Percentiles rank a stretch among this genome's conserved stretches.
Conservation (phyloP, 2,329 filamentous ascomycete genomes). For the Fusarium sp. region DNA sequence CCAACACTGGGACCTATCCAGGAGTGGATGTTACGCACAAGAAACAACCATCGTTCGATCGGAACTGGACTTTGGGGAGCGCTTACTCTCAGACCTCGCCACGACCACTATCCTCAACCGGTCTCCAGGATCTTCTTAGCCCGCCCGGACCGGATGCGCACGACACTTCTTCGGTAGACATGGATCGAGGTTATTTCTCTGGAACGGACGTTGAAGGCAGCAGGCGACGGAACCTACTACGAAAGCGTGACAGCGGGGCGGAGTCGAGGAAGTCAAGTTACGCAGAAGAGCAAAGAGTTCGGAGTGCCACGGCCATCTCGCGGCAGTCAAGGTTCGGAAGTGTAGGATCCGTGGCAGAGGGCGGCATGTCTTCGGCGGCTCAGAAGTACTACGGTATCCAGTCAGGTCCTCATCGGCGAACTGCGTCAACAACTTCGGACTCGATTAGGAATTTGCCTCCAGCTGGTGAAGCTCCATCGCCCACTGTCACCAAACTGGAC, state of each 20-base stretch:
- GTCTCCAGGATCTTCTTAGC: slow-evolving; percentile 59
- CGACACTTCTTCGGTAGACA: slow-evolving; percentile 66
- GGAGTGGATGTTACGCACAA: slow-evolving; percentile 62
- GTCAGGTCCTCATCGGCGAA: slow-evolving; percentile 65
- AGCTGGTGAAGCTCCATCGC: slow-evolving; percentile 66
- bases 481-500: slow-evolving; percentile 72
- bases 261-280: slow-evolving; percentile 82
- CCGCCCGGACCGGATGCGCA: slow-evolving; percentile 56
- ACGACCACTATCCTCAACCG: slow-evolving; percentile 66
- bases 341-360: slow-evolving; percentile 78
- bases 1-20: slow-evolving; percentile 58
- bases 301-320: slow-evolving; percentile 74
- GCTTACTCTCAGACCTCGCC: slow-evolving; percentile 56
- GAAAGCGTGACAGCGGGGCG: slow-evolving; percentile 76
- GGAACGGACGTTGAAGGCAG: slow-evolving; percentile 85
- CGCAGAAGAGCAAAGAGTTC: slow-evolving; percentile 77
- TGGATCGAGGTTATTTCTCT: slow-evolving; percentile 94
- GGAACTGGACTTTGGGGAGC: slow-evolving; percentile 75
- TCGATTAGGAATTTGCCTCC: slow-evolving; percentile 64
- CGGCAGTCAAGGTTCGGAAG: slow-evolving; percentile 85
- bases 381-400: slow-evolving; percentile 77
- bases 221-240: slow-evolving; percentile 81
- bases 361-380: slow-evolving; percentile 68
- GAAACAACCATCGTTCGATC: slow-evolving; percentile 77
- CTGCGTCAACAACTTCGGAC: slow-evolving; percentile 70